Evolutionary conservation across 139 green algal species (phyloP).

Genomic region (Closterium sp.): DNA sequence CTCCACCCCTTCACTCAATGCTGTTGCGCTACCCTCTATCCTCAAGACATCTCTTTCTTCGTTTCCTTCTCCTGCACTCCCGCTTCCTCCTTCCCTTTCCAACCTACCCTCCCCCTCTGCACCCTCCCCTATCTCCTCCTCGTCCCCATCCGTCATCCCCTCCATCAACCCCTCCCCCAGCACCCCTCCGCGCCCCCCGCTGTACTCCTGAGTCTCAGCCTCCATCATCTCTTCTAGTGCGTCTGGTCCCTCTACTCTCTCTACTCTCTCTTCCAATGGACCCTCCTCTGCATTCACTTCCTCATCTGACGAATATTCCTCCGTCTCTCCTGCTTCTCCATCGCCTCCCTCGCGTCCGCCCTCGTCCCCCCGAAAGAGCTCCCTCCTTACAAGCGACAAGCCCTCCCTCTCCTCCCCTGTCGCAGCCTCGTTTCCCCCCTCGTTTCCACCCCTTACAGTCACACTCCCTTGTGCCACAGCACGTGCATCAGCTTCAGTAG

Average conservation of each 20-base stretch:
- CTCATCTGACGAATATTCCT: background rate
- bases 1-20: too few species aligned
- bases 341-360: background rate
- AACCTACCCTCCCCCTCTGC: background rate
- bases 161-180: background rate
- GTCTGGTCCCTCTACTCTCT: too few species aligned
- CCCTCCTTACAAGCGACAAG: background rate
- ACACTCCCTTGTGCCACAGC: background rate
- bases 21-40: background rate
- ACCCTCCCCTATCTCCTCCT: background rate
- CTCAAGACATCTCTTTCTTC: background rate
- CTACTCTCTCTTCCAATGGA: background rate
- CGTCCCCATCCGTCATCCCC: background rate
- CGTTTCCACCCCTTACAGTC: background rate
- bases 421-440: background rate
- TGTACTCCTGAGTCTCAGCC: background rate
- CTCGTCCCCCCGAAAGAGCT: background rate
- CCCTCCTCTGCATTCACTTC: background rate
- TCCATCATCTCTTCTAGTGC: background rate
- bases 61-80: background rate
- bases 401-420: background rate
- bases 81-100: background rate
- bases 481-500: background rate
- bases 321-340: background rate
- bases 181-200: background rate